Percentiles rank a stretch among this genome's conserved stretches.
Evolutionary conservation across 176 grass and related monocot genomes (phyloP).

Genomic region (Tuctoria greenei): DNA sequence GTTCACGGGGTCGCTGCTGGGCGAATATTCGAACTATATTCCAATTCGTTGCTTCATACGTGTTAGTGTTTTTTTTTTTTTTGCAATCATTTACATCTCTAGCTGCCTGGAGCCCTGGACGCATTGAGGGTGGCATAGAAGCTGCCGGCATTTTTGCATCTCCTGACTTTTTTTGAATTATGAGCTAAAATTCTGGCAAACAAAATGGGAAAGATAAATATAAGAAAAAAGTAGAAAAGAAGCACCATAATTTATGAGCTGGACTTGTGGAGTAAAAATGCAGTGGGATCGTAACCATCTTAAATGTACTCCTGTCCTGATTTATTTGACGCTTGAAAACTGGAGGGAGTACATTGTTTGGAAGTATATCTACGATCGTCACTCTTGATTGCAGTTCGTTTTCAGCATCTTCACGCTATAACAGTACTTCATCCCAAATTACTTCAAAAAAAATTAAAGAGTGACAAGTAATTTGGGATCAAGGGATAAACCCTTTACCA

Average conservation of each 20-base stretch:
- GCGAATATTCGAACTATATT: background rate
- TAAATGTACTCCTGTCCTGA: no score
- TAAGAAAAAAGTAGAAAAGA: no score
- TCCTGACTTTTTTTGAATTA: background rate
- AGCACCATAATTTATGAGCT: no score
- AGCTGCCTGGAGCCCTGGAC: background rate
- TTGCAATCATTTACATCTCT: background rate
- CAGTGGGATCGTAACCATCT: background rate
- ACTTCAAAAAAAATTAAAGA: no score
- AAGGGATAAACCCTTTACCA: background rate
- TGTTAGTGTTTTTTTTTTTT: background rate
- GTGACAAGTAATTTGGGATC: no score
- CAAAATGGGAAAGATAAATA: no score
- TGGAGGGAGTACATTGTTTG: no score
- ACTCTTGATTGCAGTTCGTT: conserved; percentile 5
- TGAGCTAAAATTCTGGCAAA: no score
- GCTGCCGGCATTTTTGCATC: background rate
- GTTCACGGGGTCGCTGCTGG: background rate
- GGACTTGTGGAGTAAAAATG: background rate
- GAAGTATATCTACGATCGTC: background rate
- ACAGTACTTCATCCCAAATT: no score
- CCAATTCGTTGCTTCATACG: no score
- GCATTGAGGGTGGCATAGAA: background rate
- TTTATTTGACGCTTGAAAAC: no score
- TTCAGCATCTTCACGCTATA: no score